Conservation (phyloP, 2,329 filamentous ascomycete genomes). For the Cladophialophora carrionii region DNA sequence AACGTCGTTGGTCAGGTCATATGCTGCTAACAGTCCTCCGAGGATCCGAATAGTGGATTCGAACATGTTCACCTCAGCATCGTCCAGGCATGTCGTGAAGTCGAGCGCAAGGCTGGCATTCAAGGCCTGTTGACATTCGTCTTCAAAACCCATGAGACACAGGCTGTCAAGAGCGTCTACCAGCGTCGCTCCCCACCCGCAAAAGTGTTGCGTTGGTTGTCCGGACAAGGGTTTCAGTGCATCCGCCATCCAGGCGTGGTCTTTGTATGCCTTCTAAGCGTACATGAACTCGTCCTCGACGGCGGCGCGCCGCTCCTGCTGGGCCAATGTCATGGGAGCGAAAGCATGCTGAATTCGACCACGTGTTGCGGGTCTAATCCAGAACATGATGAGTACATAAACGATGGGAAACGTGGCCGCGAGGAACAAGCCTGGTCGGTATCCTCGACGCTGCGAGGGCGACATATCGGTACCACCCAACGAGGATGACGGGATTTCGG, state of each 20-base stretch:
- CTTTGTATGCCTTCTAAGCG: slow-evolving; percentile 17
- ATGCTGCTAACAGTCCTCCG: slow-evolving; percentile 74
- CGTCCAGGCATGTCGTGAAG: slow-evolving; percentile 50
- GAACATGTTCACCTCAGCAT: slow-evolving; percentile 69
- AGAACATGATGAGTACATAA: slow-evolving; percentile 1
- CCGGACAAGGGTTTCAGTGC: slow-evolving; percentile 20
- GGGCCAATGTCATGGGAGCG: not conserved
- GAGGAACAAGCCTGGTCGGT: not conserved
- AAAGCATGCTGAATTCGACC: not conserved
- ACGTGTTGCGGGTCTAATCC: not conserved
- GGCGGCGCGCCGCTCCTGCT: slow-evolving; percentile 2
- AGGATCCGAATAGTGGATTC: slow-evolving; percentile 90
- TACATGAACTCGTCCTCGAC: slow-evolving; percentile 26
- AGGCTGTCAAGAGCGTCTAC: slow-evolving; percentile 65
- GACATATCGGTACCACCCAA: not conserved
- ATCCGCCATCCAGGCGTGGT: slow-evolving; percentile 27
- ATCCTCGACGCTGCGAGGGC: not conserved
- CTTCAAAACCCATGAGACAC: slow-evolving; percentile 63
- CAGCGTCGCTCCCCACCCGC: slow-evolving; percentile 63
- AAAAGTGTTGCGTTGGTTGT: slow-evolving; percentile 6
- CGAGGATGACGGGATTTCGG: no score
- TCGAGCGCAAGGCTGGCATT: slow-evolving; percentile 57
- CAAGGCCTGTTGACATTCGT: slow-evolving; percentile 61
- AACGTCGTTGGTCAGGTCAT: slow-evolving; percentile 56
- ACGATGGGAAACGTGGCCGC: not conserved